Base-by-base conservation (phyloP, 75 land plant genomes). In the Sequoiadendron giganteum region DNA sequence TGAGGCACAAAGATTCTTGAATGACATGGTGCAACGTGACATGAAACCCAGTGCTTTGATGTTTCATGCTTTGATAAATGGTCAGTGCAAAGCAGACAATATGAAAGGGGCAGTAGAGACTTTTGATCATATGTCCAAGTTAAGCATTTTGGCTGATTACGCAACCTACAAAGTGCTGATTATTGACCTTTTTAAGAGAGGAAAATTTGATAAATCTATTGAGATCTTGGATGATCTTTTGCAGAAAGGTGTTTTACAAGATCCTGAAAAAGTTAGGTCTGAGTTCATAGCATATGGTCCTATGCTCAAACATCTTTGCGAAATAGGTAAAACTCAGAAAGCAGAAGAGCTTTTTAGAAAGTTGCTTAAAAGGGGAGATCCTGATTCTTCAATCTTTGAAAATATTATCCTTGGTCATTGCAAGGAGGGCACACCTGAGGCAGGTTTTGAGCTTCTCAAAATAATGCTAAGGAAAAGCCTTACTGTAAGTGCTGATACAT, bases 301-400 rank as follows among this genome's bases (percentile, higher is more conserved):
- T 10, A 86, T 95, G 79, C 93, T 95, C 76, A 89, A 92, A 86
- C 88, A 95, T 88, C 90, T 95, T 38, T 92, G 94, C 82, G 77
- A 78, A 81, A 25, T 90, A 78, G 96, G 95, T 2, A 89, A 91
- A 77, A 93, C 96, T 10, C 86, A 75, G 70, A 95, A 94, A 76
- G 95, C 95, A 16, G 96, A 95, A 85, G 81, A 55, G 42, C 88
- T 94, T 49, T 89, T 94, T 43, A 86, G 96, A 28, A 95, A 95
- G 88, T 86, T 95, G 91, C 89, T 95, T 95, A 95, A 95, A 88
- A 91, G 79, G 76, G 96, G 96, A 47, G 90, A 91, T 45, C 86
- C 47, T 30, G 94, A 94, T 89, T 34, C 89, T 6, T 34, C 52
- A 75, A 90, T 94, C 3, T 94, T 94, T 47, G 93, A 91, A 61